Conservation (phyloP, 495 filamentous ascomycete species). For the Bathelium albidoporum region DNA sequence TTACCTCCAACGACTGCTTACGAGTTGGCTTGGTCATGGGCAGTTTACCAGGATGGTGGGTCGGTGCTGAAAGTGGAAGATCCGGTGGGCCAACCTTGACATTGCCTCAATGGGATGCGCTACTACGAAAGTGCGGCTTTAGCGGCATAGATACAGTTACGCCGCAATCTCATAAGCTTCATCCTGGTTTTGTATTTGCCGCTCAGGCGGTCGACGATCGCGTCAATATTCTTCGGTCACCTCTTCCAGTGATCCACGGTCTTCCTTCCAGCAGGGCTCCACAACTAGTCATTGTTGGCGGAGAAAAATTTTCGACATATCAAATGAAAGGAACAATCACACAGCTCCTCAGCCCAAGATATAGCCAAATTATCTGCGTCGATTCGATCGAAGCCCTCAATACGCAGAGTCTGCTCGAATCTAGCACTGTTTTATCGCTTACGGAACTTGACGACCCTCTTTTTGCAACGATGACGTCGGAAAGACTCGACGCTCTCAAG, state of each 20-base stretch:
- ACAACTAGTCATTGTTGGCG: not conserved
- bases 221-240: not conserved
- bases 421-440: not conserved
- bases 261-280: not conserved
- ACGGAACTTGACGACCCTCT: not conserved
- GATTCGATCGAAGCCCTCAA: not conserved
- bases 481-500: not conserved
- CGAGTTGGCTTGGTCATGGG: slow-evolving; percentile 1
- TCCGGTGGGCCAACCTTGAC: not conserved
- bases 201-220: not conserved
- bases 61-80: not conserved
- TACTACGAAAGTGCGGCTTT: slow-evolving; percentile 19
- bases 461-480: not conserved
- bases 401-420: not conserved
- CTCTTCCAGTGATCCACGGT: not conserved
- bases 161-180: not conserved
- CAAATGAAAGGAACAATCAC: not conserved
- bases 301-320: not conserved
- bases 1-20: not conserved
- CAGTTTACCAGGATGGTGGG: slow-evolving; percentile 7
- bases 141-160: slow-evolving; percentile 14
- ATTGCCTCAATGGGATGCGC: slow-evolving; percentile 16
- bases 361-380: not conserved
- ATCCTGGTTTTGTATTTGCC: not conserved
- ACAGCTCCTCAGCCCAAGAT: not conserved